phyloP scores from a whole-genome alignment of 2,329 filamentous ascomycete species.

The Phaeoacremonium minimum region DNA sequence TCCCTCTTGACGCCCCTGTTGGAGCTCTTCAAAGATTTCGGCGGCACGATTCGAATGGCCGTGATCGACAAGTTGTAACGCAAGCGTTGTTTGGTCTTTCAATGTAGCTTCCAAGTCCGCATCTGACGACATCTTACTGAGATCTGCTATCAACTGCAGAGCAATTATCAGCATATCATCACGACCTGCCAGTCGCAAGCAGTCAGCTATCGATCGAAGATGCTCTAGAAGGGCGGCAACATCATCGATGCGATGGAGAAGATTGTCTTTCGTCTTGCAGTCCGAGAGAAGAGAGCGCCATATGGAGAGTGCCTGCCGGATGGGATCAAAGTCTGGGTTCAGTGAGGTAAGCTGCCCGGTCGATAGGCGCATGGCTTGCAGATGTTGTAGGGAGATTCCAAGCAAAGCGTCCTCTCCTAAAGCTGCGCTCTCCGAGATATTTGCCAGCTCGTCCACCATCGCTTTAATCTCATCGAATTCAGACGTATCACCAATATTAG shows the following conservation, averaged over 20 bases:
- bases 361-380: conserved; percentile 40
- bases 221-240: conserved; percentile 43
- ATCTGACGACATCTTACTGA: conserved; percentile 32
- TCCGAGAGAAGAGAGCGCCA: conserved; percentile 39
- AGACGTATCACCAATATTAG: conserved; percentile 40
- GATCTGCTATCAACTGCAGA: conserved; percentile 37
- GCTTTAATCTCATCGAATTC: conserved; percentile 31
- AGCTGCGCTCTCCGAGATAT: conserved; percentile 27
- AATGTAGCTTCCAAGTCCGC: conserved; percentile 32
- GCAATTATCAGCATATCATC: conserved; percentile 39
- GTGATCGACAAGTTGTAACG: conserved; percentile 48
- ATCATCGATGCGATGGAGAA: conserved; percentile 43
- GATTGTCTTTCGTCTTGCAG: conserved; percentile 31
- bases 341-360: conserved; percentile 35
- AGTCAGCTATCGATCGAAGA: conserved; percentile 45
- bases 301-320: conserved; percentile 29
- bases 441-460: conserved; percentile 31
- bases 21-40: conserved; percentile 32
- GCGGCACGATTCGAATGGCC: conserved; percentile 47
- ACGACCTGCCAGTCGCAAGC: conserved; percentile 46
- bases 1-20: conserved; percentile 7
- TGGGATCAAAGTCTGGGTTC: conserved; percentile 24
- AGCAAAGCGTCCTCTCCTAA: conserved; percentile 41
- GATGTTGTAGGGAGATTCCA: conserved; percentile 40
- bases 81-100: conserved; percentile 41